These are phyloP conservation scores for Arabis alpina DNA, from an alignment of 345 rosid species.

Conservation along the genomic window DNA sequence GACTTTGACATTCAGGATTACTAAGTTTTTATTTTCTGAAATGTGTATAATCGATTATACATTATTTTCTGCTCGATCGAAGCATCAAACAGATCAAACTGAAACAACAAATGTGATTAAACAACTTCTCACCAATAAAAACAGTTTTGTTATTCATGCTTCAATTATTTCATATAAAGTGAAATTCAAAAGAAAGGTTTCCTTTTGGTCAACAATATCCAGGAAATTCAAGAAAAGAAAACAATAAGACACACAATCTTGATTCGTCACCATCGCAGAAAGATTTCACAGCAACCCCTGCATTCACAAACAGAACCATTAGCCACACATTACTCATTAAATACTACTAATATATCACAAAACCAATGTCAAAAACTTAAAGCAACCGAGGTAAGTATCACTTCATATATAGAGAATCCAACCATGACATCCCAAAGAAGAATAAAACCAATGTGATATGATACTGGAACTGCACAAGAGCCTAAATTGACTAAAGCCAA, in stretches of 20 bases:
- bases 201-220: slow-evolving; percentile 31
- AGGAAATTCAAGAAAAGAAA: slow-evolving; percentile 21
- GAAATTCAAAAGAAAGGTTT: slow-evolving; percentile 27
- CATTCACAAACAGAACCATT: slow-evolving; percentile 16
- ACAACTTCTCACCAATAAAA: background rate
- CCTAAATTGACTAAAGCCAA: background rate
- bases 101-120: background rate
- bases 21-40: background rate
- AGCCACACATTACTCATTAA: background rate
- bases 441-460: background rate
- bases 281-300: slow-evolving; percentile 34
- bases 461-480: background rate
- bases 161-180: slow-evolving; percentile 28
- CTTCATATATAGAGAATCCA: background rate
- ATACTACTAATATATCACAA: background rate
- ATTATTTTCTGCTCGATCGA: background rate
- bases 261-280: slow-evolving; percentile 37
- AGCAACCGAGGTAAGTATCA: background rate
- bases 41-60: background rate
- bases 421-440: slow-evolving; percentile 1
- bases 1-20: background rate
- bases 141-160: slow-evolving; percentile 34
- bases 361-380: background rate
- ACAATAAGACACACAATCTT: slow-evolving; percentile 35
- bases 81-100: background rate